phyloP scores from a whole-genome alignment of 202 grass and related monocot genomes.

The Cymbopogon flexuosus region DNA sequence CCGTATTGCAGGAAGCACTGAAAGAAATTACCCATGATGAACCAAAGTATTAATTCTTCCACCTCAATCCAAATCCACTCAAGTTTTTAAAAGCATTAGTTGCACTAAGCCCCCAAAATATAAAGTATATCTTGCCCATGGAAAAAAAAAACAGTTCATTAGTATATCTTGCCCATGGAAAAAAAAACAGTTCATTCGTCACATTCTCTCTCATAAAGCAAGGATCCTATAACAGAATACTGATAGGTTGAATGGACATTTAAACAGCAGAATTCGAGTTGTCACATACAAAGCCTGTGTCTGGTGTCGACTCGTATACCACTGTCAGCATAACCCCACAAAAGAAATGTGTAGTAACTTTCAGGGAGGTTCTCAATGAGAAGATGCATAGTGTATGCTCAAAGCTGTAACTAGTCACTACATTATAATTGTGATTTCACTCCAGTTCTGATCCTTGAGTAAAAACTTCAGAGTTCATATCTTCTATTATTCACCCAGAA shows the following conservation, averaged over 20 bases:
- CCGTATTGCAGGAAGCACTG: no score
- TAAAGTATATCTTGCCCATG: background rate
- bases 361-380: background rate
- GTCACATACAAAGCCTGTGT: constrained; percentile 4
- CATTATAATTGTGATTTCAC: background rate
- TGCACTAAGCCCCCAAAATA: background rate
- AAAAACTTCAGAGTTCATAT: background rate
- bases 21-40: no score
- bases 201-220: background rate
- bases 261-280: background rate
- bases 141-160: no score
- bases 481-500: background rate
- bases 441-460: background rate
- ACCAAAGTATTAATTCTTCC: no score
- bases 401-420: background rate
- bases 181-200: background rate
- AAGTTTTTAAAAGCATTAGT: no score
- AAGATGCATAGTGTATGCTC: background rate
- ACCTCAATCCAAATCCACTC: no score
- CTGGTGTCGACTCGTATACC: background rate
- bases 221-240: background rate
- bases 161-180: background rate
- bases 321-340: background rate
- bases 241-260: background rate
- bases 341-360: background rate